Evolutionary conservation across 192 early-diverging fungal genomes (phyloP).

Genomic region (Backusella liffmaniae): DNA sequence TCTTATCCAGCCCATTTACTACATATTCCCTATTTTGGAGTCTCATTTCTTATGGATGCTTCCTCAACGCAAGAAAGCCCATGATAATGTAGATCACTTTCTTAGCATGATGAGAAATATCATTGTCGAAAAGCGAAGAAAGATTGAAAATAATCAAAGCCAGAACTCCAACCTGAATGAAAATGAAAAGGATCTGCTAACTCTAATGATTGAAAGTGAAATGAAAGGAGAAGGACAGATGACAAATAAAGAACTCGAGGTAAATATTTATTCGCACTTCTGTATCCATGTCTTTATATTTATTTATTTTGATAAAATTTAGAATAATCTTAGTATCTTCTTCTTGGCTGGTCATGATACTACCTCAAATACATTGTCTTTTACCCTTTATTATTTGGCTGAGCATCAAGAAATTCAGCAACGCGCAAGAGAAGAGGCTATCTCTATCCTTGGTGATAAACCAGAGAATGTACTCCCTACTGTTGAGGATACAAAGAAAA

Average conservation of each 20-base stretch:
- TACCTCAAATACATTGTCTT: conserved; percentile 52
- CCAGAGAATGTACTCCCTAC: conserved; percentile 49
- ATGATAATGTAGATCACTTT: not conserved
- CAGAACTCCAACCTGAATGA: not conserved
- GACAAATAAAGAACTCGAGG: not conserved
- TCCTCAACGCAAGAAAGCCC: not conserved
- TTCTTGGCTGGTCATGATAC: conserved; percentile 61
- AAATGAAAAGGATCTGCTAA: not conserved
- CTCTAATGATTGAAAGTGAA: not conserved
- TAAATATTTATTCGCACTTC: conserved; percentile 27
- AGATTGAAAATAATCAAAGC: not conserved
- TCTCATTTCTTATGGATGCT: not conserved
- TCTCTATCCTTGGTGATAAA: conserved; percentile 50
- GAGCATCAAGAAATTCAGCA: conserved; percentile 48
- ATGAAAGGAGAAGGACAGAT: not conserved
- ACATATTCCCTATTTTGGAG: not conserved
- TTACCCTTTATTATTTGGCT: conserved; percentile 48
- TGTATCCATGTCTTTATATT: not conserved
- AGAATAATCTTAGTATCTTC: conserved; percentile 38
- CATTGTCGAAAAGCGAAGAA: conserved; percentile 6
- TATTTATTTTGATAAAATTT: not conserved
- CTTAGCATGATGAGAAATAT: not conserved
- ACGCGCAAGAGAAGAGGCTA: conserved; percentile 52
- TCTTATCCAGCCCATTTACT: not conserved
- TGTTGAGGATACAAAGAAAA: conserved; percentile 49